phyloP scores from a whole-genome alignment of 768 basidiomycete genomes.

The Exidia glandulosa region DNA sequence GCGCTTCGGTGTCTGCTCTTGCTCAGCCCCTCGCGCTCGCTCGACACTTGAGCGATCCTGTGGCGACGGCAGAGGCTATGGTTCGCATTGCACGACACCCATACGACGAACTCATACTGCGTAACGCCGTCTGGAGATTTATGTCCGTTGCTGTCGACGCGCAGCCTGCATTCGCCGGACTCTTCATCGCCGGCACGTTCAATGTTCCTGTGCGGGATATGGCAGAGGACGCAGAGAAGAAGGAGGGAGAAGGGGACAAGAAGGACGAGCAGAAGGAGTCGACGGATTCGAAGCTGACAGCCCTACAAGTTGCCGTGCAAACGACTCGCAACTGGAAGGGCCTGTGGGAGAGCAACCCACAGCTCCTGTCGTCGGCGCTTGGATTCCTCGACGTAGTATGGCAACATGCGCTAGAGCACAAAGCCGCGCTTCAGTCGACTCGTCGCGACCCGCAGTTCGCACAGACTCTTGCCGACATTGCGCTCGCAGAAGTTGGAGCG shows the following conservation, averaged over 20 bases:
- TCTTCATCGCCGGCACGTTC: conserved; percentile 71
- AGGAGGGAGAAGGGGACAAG: conserved; percentile 3
- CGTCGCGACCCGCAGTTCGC: conserved; percentile 56
- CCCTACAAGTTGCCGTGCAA: conserved; percentile 55
- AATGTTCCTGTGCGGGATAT: conserved; percentile 27
- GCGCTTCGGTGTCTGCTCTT: conserved; percentile 45
- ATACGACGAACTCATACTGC: conserved; percentile 62
- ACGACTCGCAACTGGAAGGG: conserved; percentile 60
- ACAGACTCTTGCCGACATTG: conserved; percentile 52
- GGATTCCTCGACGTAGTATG: conserved; percentile 68
- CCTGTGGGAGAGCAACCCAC: conserved; percentile 68
- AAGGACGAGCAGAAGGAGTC: no score
- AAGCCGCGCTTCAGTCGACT: conserved; percentile 40
- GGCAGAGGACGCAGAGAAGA: conserved; percentile 19
- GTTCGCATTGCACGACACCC: conserved; percentile 69
- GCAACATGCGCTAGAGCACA: conserved; percentile 73
- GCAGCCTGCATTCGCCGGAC: conserved; percentile 72
- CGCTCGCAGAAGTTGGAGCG: conserved; percentile 61
- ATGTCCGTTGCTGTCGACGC: conserved; percentile 71
- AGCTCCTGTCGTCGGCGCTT: conserved; percentile 61
- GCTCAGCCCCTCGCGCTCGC: conserved; percentile 60
- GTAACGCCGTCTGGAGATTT: conserved; percentile 75
- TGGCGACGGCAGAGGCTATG: conserved; percentile 52
- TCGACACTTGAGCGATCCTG: conserved; percentile 68
- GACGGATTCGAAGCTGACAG: conserved; percentile 44